Percentiles rank a stretch among this genome's conserved stretches.
Conservation (phyloP, 2,329 filamentous ascomycete species). For the Diaporthe citrichinensis region DNA sequence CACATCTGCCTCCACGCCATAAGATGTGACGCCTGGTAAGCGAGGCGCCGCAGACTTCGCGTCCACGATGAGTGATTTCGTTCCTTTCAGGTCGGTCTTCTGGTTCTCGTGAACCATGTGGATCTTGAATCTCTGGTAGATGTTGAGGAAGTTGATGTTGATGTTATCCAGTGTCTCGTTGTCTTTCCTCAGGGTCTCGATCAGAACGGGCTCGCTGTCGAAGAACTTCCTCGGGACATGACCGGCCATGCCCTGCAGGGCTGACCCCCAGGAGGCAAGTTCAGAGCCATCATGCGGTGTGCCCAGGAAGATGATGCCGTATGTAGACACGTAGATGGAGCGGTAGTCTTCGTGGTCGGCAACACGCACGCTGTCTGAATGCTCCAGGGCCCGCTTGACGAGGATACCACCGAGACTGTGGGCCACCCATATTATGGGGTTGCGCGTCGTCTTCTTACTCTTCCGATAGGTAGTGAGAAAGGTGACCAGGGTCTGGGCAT, state of each 20-base stretch:
- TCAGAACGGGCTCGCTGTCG: conserved; percentile 76
- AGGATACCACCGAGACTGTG: conserved; percentile 82
- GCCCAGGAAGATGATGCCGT: conserved; percentile 82
- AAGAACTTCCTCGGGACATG: conserved; percentile 76
- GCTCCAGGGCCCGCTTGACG: conserved; percentile 77
- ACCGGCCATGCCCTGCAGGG: conserved; percentile 77
- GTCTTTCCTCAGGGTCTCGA: conserved; percentile 79
- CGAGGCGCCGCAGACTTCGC: conserved; percentile 78
- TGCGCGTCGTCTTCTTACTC: conserved; percentile 67
- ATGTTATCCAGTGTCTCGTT: conserved; percentile 83
- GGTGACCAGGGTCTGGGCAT: conserved; percentile 78
- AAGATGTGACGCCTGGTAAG: conserved; percentile 78
- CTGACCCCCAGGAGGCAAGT: conserved; percentile 75
- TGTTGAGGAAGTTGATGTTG: conserved; percentile 79
- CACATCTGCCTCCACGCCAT: conserved; percentile 77
- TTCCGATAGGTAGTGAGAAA: conserved; percentile 75
- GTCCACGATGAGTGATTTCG: conserved; percentile 73
- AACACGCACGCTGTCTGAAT: conserved; percentile 73
- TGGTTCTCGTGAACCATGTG: conserved; percentile 84
- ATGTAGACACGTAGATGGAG: conserved; percentile 81
- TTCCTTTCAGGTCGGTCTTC: conserved; percentile 77
- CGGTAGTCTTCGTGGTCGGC: conserved; percentile 74
- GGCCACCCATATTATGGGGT: conserved; percentile 82
- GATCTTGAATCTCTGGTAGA: conserved; percentile 78
- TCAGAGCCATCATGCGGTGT: conserved; percentile 82